A percentile compares a stretch with the other conserved stretches of the same genome.
phyloP scores from a whole-genome alignment of 2,329 filamentous ascomycete species.

The Ilyonectria robusta region DNA sequence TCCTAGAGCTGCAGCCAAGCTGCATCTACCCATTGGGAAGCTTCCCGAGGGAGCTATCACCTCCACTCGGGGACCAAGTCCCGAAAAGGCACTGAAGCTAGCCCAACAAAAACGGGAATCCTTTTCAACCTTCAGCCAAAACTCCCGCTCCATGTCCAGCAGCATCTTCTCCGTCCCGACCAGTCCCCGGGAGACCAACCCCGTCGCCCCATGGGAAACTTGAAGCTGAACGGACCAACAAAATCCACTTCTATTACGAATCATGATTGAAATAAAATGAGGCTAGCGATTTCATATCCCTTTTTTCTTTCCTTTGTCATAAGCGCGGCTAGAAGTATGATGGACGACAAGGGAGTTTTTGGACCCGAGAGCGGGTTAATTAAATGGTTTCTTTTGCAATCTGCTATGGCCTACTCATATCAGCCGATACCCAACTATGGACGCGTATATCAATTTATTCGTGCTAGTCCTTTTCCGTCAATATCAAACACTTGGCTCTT shows the following conservation, averaged over 20 bases:
- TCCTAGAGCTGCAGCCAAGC: conserved; percentile 60
- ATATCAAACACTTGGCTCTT: neutral
- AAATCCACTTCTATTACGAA: conserved; percentile 12
- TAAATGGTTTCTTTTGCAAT: neutral
- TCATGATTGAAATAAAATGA: conserved; percentile 27
- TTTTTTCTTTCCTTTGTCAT: conserved; percentile 28
- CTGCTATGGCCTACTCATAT: conserved; percentile 2
- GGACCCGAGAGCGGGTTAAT: neutral
- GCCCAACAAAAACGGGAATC: conserved; percentile 51
- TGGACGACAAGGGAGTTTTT: conserved; percentile 9
- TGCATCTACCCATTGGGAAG: conserved; percentile 61
- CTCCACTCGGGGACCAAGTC: conserved; percentile 60
- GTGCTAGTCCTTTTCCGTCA: neutral
- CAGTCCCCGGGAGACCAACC: conserved; percentile 47
- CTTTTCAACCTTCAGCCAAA: conserved; percentile 44
- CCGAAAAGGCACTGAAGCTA: conserved; percentile 60
- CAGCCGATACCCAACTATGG: conserved; percentile 24
- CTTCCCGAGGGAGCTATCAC: conserved; percentile 63
- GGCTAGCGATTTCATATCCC: conserved; percentile 7
- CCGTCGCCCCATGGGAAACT: conserved; percentile 53
- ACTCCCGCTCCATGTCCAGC: conserved; percentile 53
- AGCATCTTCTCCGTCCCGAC: conserved; percentile 52
- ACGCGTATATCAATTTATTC: conserved; percentile 8
- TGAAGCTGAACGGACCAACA: conserved; percentile 18
- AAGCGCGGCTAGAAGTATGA: conserved; percentile 27